Percentiles rank a stretch among this genome's conserved stretches.
Conservation (phyloP, 75 land plant genomes). For the Ceratopteris richardii region DNA sequence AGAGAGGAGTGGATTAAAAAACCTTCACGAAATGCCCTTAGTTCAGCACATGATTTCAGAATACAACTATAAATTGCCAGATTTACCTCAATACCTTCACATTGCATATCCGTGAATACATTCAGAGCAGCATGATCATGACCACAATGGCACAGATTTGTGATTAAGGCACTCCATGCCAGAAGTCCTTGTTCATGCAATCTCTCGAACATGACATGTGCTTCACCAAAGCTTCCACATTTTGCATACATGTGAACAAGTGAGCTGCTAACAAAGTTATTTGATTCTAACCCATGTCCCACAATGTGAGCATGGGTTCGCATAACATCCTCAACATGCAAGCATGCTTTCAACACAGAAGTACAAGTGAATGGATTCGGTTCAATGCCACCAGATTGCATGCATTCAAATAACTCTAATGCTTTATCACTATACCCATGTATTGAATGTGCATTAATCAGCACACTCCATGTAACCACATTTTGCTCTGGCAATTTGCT, state of each 20-base stretch:
- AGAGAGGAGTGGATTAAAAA: constrained; percentile 5
- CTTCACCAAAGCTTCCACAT: constrained; percentile 1
- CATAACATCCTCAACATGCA: constrained; percentile 9
- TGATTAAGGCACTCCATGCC: constrained; percentile 5
- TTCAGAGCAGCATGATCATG: background rate
- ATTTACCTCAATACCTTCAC: background rate
- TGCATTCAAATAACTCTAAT: constrained; percentile 6
- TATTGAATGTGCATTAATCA: constrained; percentile 19
- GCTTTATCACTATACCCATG: constrained; percentile 11
- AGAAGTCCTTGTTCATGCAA: background rate
- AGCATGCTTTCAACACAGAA: constrained; percentile 19
- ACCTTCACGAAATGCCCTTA: constrained; percentile 4
- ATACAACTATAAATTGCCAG: background rate
- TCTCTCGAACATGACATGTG: constrained; percentile 1
- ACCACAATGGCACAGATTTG: background rate
- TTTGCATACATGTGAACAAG: constrained; percentile 10
- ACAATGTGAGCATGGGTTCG: constrained; percentile 6
- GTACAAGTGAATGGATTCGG: constrained; percentile 18
- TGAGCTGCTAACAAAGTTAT: background rate
- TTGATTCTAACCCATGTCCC: constrained; percentile 6
- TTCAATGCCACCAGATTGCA: constrained; percentile 13
- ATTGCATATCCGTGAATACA: constrained; percentile 10
- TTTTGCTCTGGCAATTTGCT: constrained; percentile 18
- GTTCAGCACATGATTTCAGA: constrained; percentile 14
- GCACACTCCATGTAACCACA: constrained; percentile 24